Conservation (phyloP, 163 green algal species). For the Scenedesmus sp. region DNA sequence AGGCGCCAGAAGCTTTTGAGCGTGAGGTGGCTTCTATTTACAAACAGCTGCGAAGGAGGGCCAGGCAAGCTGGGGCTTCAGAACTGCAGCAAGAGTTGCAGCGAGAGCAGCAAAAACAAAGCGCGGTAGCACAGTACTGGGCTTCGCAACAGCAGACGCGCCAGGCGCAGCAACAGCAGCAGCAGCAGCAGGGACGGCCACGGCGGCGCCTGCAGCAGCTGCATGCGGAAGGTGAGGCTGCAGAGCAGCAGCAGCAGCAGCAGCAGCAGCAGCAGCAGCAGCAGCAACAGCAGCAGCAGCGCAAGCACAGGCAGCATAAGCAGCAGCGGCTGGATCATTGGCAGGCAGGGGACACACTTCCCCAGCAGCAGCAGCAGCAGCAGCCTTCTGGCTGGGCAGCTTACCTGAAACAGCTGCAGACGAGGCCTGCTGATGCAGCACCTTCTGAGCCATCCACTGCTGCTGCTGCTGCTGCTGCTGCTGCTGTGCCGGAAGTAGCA, state of each 20-base stretch:
- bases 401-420: neutral
- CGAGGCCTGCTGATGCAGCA: neutral
- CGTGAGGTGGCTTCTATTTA: neutral
- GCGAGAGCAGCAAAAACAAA: neutral
- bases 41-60: neutral
- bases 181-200: neutral
- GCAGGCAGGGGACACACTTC: neutral
- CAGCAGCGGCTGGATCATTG: neutral
- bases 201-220: neutral
- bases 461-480: neutral
- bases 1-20: neutral
- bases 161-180: neutral
- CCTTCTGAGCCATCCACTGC: neutral
- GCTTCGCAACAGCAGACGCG: neutral
- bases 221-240: neutral
- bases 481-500: neutral
- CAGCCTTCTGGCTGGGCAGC: neutral
- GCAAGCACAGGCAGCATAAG: neutral
- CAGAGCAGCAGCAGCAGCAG: neutral
- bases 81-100: neutral
- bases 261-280: neutral
- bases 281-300: neutral
- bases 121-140: neutral
- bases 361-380: neutral
- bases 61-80: neutral